Base-by-base conservation (phyloP, 2,329 filamentous ascomycete species). In the Scolecobasidium constrictum region DNA sequence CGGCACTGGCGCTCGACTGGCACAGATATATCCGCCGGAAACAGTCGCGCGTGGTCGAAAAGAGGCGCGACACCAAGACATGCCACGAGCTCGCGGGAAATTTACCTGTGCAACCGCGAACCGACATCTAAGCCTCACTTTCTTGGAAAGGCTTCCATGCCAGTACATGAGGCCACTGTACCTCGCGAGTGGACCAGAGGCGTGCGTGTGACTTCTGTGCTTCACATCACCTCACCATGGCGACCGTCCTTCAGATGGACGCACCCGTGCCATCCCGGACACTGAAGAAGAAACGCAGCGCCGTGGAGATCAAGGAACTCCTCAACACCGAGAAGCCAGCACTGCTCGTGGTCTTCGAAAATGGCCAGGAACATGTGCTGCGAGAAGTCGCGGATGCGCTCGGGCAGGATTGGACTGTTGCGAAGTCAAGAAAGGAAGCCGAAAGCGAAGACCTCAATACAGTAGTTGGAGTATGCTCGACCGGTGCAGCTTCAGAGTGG, bases 241-340 rank as follows among this genome's bases (percentile, higher is more conserved):
- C 34, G 6, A n/a, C 19, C 33, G 19, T 36, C 18, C 11, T 34
- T 19, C 18, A 36, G 1, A 20, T 42, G 31, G 40, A 42, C n/a
- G 19, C 40, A 20, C 40, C 40, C n/a, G 12, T 33, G 15, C 31
- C 40, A 16, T 33, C 20, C 21, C 38, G 34, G 17, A 23, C 33
- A 3, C 40, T 42, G 26, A 13, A 12, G 12, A 44, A 44, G 22
- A 44, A 34, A 19, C 15, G 42, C 28, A 44, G 43, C 19, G 28
- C 34, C n/a, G 28, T 45, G 16, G 43, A 40, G 15, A 45, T 45
- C 26, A 22, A 35, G 26, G 43, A 35, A 26, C 15, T 45, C 16
- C 28, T 45, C 22, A 46, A 46, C 26, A 18, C 19, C 23, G 44
- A 46, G 15, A 46, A 46, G 34, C 44, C 44, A 12, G 16, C 44